Conservation (phyloP, 2,329 filamentous ascomycete species). For the Fusarium heterosporum region DNA sequence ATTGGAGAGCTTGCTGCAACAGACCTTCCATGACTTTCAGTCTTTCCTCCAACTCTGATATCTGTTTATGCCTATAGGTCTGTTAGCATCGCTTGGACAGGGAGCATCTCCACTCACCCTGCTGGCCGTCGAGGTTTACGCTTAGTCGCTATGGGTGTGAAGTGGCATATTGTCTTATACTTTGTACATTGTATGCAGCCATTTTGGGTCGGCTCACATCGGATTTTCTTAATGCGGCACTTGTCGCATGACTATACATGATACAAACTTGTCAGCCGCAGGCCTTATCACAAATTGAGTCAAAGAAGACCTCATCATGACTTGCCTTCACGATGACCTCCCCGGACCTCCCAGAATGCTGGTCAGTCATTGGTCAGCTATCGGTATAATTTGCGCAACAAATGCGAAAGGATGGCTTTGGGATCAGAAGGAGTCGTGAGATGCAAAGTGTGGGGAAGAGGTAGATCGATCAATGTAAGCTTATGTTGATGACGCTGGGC, state of each 20-base stretch:
- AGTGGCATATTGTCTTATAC: background rate
- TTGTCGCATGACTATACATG: background rate
- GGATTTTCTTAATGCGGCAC: background rate
- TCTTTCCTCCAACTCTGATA: background rate
- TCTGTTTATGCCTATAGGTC: background rate
- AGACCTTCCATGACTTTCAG: background rate
- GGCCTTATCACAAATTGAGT: too few species aligned
- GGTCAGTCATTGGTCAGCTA: background rate
- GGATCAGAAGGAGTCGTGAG: background rate
- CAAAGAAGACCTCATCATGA: background rate
- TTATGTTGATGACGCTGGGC: background rate
- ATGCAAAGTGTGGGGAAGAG: background rate
- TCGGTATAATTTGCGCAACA: background rate
- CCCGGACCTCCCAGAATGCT: background rate
- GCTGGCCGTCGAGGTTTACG: background rate
- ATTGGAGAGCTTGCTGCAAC: background rate
- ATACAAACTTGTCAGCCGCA: background rate
- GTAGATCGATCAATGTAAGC: background rate
- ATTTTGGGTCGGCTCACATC: background rate
- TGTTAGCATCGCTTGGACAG: background rate
- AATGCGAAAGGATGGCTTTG: background rate
- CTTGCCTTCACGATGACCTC: background rate
- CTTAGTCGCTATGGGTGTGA: background rate
- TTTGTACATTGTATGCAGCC: background rate
- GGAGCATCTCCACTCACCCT: background rate